phyloP scores from a whole-genome alignment of 2,329 filamentous ascomycete species.

The Trichoderma simmonsii region DNA sequence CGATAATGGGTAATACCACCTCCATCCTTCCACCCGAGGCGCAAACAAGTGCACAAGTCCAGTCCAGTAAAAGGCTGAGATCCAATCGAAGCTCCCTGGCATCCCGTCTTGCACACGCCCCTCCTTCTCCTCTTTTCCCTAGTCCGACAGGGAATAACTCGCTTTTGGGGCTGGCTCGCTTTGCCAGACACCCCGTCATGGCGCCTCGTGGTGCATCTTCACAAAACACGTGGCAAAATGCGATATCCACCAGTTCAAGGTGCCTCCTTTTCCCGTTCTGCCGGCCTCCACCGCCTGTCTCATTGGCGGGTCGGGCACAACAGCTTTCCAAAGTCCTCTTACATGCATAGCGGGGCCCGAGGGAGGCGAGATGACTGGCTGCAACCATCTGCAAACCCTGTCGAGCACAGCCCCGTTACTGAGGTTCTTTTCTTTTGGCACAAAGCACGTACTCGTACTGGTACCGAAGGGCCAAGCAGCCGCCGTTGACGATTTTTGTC shows the following conservation, averaged over 20 bases:
- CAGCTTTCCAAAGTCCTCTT: not conserved
- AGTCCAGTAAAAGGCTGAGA: not conserved
- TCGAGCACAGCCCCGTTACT: not conserved
- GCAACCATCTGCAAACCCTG: not conserved
- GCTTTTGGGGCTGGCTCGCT: conserved; percentile 4
- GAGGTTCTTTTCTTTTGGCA: not conserved
- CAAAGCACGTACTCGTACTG: not conserved
- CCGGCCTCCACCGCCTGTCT: not conserved
- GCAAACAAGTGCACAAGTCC: not conserved
- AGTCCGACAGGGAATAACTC: not conserved
- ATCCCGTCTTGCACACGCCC: not conserved
- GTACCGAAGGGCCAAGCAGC: not conserved
- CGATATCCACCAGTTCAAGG: conserved; percentile 22
- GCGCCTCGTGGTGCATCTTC: conserved; percentile 23
- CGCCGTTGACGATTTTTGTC: not conserved
- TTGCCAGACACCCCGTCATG: not conserved
- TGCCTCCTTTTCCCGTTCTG: not conserved
- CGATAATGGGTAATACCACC: not conserved
- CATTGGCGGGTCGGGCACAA: not conserved
- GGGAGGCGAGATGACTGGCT: not conserved
- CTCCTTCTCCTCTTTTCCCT: not conserved
- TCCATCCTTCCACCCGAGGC: not conserved
- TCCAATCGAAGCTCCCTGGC: not conserved
- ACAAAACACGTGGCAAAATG: conserved; percentile 30
- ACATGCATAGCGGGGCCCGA: not conserved